Conservation (phyloP, 352 stramenopile genomes). For the Hyaloperonospora arabidopsidis region DNA sequence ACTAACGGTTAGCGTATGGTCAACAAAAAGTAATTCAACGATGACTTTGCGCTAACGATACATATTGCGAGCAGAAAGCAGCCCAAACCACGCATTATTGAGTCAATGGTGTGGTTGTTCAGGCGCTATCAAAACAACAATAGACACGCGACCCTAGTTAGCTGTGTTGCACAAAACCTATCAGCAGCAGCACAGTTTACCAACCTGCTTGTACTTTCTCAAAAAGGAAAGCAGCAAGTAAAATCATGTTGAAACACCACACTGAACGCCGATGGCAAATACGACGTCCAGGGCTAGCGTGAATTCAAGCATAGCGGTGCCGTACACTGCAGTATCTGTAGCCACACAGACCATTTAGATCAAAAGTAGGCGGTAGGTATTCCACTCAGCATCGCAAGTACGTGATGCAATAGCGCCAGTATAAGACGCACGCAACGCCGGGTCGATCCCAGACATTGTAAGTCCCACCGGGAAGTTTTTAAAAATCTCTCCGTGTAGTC, state of each 20-base stretch:
- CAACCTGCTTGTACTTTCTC: slow-evolving; percentile 87
- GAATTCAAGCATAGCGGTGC: slow-evolving; percentile 82
- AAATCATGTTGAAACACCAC: slow-evolving; percentile 84
- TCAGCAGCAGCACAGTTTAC: slow-evolving; percentile 2
- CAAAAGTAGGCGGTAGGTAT: too few relatives aligned
- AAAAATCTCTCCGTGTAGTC: slow-evolving; percentile 53
- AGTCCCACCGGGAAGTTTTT: slow-evolving; percentile 81
- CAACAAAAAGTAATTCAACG: slow-evolving; percentile 75
- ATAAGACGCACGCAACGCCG: slow-evolving; percentile 76
- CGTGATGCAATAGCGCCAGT: slow-evolving; percentile 81
- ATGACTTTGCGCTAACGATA: slow-evolving; percentile 77
- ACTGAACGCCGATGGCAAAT: slow-evolving; percentile 78
- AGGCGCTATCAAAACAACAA: slow-evolving; percentile 36
- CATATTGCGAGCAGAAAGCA: slow-evolving; percentile 77
- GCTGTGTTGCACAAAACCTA: neutral
- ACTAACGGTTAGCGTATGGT: too few relatives aligned
- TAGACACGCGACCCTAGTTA: slow-evolving; percentile 6
- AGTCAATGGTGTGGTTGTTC: slow-evolving; percentile 78
- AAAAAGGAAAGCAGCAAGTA: slow-evolving; percentile 82
- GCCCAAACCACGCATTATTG: slow-evolving; percentile 79
- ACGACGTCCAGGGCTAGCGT: slow-evolving; percentile 78
- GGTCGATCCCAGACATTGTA: slow-evolving; percentile 85
- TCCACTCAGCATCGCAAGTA: slow-evolving; percentile 14
- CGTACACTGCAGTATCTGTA: slow-evolving; percentile 51
- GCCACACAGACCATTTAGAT: neutral